A percentile compares a stretch with the other conserved stretches of the same genome.
Conservation (phyloP, 225 moss, liverwort and hornwort species). For the Asterella californica region DNA sequence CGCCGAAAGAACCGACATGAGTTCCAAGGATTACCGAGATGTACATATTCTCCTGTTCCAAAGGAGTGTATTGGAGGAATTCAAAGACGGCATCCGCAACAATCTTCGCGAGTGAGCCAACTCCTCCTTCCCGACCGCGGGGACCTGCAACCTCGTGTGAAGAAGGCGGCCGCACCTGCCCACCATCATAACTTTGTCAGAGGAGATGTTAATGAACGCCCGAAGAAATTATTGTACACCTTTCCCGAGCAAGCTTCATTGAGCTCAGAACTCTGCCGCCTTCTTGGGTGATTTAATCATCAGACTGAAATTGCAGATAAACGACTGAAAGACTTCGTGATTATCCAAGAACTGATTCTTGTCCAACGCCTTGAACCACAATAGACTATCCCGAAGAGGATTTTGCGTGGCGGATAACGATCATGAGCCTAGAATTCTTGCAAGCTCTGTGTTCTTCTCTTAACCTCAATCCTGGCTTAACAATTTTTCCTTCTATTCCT, state of each 20-base stretch:
- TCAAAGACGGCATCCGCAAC: background rate
- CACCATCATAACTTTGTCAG: background rate
- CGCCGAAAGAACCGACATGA: background rate
- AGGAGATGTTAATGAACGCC: background rate
- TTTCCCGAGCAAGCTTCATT: too few species aligned
- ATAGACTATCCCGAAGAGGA: too few species aligned
- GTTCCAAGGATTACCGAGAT: background rate
- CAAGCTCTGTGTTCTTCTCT: background rate
- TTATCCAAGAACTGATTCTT: too few species aligned
- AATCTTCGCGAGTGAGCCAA: background rate
- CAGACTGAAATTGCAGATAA: too few species aligned
- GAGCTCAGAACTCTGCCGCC: too few species aligned
- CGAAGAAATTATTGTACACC: too few species aligned
- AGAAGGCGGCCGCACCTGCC: background rate
- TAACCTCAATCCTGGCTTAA: background rate
- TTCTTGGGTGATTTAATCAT: too few species aligned
- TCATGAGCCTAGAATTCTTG: too few species aligned
- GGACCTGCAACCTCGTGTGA: background rate
- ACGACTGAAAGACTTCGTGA: too few species aligned
- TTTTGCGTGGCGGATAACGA: too few species aligned
- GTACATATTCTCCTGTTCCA: slow-evolving; percentile 1
- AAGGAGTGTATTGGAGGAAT: slow-evolving; percentile 1
- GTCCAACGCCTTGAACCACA: too few species aligned
- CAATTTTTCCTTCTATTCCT: background rate
- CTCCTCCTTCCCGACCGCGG: background rate